Evolutionary conservation across 1,284 basidiomycete genomes (phyloP), one percentile per base, ranked within the genome.

Genomic region (Ganoderma lucidum): DNA sequence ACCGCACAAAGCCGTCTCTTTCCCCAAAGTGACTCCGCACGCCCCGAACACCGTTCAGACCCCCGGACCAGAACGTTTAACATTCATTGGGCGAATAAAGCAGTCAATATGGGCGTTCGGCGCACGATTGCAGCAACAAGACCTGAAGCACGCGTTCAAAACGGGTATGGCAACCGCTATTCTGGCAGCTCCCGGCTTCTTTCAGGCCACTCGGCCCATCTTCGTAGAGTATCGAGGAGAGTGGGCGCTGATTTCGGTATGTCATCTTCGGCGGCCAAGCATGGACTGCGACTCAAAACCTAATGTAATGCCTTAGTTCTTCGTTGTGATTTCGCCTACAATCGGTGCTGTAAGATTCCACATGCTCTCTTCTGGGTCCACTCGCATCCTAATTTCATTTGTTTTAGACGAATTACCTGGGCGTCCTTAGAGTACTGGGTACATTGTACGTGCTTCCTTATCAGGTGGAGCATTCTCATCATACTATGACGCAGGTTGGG

Each of bases 161-260:
- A 91, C 92, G 0, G 96, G 93, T 14, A 89, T 93, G 84, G 92
- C 92, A 1, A 90, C 88, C 59, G 93, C 94, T 0, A 82, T 97
- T 28, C 83, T 98, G 2, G 93, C 96, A 0, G 86, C 91, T 1
- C 96, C 96, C 1, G 95, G 96, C 0, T 98, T 96, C 79, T 92
- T 95, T 66, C 91, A 95, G 68, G 75, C 80, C 14, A 96, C 94
- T 1, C 83, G 96, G 35, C 91, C 91, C 2, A 82, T 90, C 6
- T 99, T 98, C 77, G 83, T 94, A 42, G 87, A 89, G 64, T 96
- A 92, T 76, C 87, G 91, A 76, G 96, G 96, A 51, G 96, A 98
- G 80, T 99, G 97, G 97, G 96, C 96, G 1, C 81, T 99, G 75
- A 95, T 99, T 64, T 96, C 95, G 56, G 94, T 94, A 74, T 71